A percentile compares a stretch with the other conserved stretches of the same genome.
These are phyloP conservation scores for Aspergillus sp. DNA, from an alignment of 2,329 filamentous ascomycete genomes.

Conservation along the genomic window DNA sequence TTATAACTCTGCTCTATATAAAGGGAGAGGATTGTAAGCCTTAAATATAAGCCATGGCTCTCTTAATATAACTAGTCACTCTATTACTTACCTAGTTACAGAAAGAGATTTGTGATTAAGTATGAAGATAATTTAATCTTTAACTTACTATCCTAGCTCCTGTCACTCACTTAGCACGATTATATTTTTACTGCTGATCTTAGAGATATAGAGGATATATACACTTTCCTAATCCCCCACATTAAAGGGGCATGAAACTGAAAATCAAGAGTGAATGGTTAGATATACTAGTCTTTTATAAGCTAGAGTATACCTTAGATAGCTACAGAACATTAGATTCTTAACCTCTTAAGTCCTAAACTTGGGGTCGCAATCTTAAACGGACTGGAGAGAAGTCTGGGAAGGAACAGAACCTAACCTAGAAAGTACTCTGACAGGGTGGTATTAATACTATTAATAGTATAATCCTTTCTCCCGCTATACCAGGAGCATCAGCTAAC, in stretches of 20 bases:
- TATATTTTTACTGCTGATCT: constrained; percentile 9
- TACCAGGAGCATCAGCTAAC: constrained; percentile 2
- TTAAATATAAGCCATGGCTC: constrained; percentile 9
- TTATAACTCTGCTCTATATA: constrained; percentile 14
- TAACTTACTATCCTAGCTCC: constrained; percentile 11
- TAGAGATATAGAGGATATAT: constrained; percentile 10
- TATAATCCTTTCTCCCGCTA: constrained; percentile 4
- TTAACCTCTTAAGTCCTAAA: constrained; percentile 7
- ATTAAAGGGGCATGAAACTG: constrained; percentile 9
- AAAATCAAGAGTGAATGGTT: constrained; percentile 14
- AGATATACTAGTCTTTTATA: constrained; percentile 9
- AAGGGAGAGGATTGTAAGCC: constrained; percentile 16
- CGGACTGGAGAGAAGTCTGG: constrained; percentile 5
- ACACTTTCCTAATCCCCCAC: constrained; percentile 8
- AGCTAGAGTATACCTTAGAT: constrained; percentile 9
- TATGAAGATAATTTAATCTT: constrained; percentile 13
- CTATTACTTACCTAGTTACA: constrained; percentile 6
- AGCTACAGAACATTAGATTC: constrained; percentile 10
- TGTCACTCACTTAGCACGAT: constrained; percentile 9
- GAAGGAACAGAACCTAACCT: constrained; percentile 7
- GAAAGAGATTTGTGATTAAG: constrained; percentile 15
- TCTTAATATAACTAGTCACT: not conserved
- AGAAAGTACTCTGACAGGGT: constrained; percentile 10
- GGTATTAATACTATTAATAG: constrained; percentile 17
- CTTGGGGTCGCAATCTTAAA: constrained; percentile 12